Evolutionary conservation across 2,329 filamentous ascomycete genomes (phyloP).

Genomic region (Teratosphaeria gauchensis): DNA sequence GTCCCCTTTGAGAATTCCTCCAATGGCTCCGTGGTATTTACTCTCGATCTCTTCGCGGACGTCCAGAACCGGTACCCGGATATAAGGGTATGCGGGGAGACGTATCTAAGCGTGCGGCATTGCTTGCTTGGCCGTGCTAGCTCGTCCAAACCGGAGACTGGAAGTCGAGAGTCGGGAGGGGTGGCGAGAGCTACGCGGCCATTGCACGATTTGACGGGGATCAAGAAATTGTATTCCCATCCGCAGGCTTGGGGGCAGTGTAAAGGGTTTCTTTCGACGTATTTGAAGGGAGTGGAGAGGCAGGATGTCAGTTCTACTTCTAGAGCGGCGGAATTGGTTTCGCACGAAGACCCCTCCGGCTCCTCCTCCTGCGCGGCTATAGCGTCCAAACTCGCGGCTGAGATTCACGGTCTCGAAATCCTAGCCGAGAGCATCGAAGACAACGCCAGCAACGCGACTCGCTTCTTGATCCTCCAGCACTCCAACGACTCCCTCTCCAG

Average conservation of each 20-base stretch:
- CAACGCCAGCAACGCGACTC: conserved; percentile 63
- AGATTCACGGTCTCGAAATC: conserved; percentile 56
- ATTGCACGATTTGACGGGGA: conserved; percentile 42
- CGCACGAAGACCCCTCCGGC: conserved; percentile 39
- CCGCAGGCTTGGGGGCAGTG: conserved; percentile 95
- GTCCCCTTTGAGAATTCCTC: conserved; percentile 95
- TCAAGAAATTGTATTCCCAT: conserved; percentile 79
- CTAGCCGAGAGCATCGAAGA: conserved; percentile 65
- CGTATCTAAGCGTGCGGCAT: conserved; percentile 81
- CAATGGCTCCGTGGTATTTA: conserved; percentile 85
- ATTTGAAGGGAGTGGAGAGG: conserved; percentile 65
- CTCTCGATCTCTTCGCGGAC: conserved; percentile 80
- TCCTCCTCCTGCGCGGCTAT: conserved; percentile 55
- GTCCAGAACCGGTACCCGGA: conserved; percentile 53
- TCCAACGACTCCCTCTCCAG: no score
- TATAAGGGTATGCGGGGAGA: conserved; percentile 70
- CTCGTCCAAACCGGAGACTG: no score
- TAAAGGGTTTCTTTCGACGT: conserved; percentile 57
- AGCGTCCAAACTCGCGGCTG: conserved; percentile 63
- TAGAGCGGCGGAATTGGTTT: conserved; percentile 67
- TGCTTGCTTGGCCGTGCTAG: conserved; percentile 62
- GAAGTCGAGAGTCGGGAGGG: no score
- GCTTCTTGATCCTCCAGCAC: conserved; percentile 57
- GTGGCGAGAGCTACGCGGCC: conserved; percentile 24
- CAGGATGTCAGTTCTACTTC: conserved; percentile 81